phyloP scores from a whole-genome alignment of 176 grass and related monocot genomes.

The Leersia perrieri region DNA sequence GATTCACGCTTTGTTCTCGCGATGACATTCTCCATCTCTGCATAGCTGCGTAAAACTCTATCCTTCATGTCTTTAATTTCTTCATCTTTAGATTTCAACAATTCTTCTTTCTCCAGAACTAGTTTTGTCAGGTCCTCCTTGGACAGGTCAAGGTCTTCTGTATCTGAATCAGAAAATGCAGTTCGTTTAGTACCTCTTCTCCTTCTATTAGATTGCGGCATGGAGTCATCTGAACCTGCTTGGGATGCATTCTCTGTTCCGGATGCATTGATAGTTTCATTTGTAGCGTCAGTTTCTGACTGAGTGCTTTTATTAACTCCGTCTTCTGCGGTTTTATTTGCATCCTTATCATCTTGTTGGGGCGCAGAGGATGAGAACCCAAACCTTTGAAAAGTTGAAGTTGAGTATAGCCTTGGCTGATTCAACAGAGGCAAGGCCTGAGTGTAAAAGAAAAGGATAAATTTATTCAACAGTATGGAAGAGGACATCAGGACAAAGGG shows the following conservation, averaged over 20 bases:
- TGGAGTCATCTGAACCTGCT: constrained; percentile 34
- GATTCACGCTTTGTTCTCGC: constrained; percentile 58
- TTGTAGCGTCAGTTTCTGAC: constrained; percentile 1
- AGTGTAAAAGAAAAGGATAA: background rate
- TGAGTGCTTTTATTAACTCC: constrained; percentile 4
- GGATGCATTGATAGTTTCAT: background rate
- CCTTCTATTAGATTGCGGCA: constrained; percentile 15
- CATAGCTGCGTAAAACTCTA: constrained; percentile 61
- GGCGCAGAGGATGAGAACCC: constrained; percentile 42
- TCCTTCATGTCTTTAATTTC: constrained; percentile 60
- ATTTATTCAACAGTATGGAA: background rate
- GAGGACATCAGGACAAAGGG: background rate
- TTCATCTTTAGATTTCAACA: constrained; percentile 48
- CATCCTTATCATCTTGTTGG: constrained; percentile 40
- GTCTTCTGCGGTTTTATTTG: constrained; percentile 6
- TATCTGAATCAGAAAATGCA: constrained; percentile 70
- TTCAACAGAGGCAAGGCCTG: constrained; percentile 10
- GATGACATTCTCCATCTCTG: constrained; percentile 65
- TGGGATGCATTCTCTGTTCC: constrained; percentile 8
- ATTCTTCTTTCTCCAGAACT: constrained; percentile 59
- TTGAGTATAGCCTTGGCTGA: constrained; percentile 7
- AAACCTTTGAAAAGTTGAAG: constrained; percentile 36
- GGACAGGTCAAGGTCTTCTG: constrained; percentile 40
- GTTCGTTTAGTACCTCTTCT: constrained; percentile 46
- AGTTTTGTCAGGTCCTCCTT: constrained; percentile 60